Conservation (phyloP, 371 early-diverging fungal species). For the Choanephora cucurbitarum region DNA sequence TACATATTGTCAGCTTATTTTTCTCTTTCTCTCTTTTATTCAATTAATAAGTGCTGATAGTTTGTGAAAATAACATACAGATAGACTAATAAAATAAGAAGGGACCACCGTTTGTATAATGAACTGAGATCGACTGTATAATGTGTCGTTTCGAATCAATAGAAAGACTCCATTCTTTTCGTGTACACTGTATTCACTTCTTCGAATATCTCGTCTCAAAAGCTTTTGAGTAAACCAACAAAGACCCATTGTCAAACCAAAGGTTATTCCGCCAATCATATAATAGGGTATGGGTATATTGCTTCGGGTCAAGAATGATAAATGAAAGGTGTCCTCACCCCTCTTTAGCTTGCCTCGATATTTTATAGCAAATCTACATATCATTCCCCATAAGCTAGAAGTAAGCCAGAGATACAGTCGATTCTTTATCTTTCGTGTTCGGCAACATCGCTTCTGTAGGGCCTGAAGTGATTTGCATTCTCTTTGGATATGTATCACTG, state of each 20-base stretch:
- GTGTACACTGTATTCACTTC: constrained; percentile 2
- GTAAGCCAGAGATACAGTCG: neutral
- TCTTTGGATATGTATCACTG: constrained; percentile 38
- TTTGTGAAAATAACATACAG: constrained; percentile 1
- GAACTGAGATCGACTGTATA: neutral
- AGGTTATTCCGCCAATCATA: neutral
- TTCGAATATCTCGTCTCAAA: neutral
- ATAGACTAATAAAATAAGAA: constrained; percentile 14
- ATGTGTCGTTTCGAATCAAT: constrained; percentile 9
- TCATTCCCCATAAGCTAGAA: constrained; percentile 14
- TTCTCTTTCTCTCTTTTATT: constrained; percentile 1
- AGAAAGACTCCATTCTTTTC: neutral
- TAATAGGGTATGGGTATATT: constrained; percentile 10
- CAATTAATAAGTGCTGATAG: no score
- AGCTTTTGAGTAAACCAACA: neutral
- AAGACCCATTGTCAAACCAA: neutral
- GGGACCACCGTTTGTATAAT: constrained; percentile 5
- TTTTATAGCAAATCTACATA: neutral
- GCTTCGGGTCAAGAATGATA: constrained; percentile 1
- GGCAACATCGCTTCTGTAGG: constrained; percentile 19
- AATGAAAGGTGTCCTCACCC: constrained; percentile 1
- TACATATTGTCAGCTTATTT: neutral
- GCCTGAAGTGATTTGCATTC: constrained; percentile 35
- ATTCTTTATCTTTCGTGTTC: neutral
- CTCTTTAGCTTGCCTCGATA: constrained; percentile 3